Evolutionary conservation across 345 rosid genomes (phyloP), one percentile per base, ranked within the genome.

Genomic region (Adansonia digitata): DNA sequence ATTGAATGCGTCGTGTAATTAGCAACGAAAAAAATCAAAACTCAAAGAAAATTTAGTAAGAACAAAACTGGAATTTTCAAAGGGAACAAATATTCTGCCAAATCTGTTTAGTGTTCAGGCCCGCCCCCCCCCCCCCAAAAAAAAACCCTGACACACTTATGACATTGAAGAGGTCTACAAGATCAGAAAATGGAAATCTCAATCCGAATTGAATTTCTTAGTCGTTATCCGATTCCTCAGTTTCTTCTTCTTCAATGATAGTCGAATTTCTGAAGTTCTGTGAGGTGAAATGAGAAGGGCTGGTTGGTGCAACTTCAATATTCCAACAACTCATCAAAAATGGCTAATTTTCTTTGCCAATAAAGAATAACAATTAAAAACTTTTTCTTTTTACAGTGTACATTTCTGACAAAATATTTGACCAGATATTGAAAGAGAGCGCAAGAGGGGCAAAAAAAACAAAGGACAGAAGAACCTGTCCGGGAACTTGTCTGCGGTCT

Each of bases 301-400:
- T n/a, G n/a, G n/a, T n/a, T 0, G 85, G 87, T 9, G 81, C 86
- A 5, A 82, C 80, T 68, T 85, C 89, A 61, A 1, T 31, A 31
- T 55, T 53, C 85, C 84, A 84, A 45, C 66, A 73, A 45, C 76
- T 60, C 81, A n/a, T n/a, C n/a, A n/a, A n/a, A 76, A 45, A 60
- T 39, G 56, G 46, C 65, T 59, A 13, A 18, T 69, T 46, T 56
- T 59, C 79, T 82, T 84, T 17, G 74, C 84, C 87, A 80, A 82
- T 40, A n/a, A 57, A 48, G 24, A 24, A 45, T 2, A n/a, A n/a
- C n/a, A n/a, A n/a, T 1, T 8, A 10, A 40, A 26, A 57, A 1
- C 35, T 8, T 14, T 59, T 14, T 35, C 34, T n/a, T 14, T 27
- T 10, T 11, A 12, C 35, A 24, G 1, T 10, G n/a, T n/a, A n/a